Percentiles rank a stretch among this genome's conserved stretches.
Evolutionary conservation across 1,284 basidiomycete genomes (phyloP).

Genomic region (Gyrodon tennesseensis): DNA sequence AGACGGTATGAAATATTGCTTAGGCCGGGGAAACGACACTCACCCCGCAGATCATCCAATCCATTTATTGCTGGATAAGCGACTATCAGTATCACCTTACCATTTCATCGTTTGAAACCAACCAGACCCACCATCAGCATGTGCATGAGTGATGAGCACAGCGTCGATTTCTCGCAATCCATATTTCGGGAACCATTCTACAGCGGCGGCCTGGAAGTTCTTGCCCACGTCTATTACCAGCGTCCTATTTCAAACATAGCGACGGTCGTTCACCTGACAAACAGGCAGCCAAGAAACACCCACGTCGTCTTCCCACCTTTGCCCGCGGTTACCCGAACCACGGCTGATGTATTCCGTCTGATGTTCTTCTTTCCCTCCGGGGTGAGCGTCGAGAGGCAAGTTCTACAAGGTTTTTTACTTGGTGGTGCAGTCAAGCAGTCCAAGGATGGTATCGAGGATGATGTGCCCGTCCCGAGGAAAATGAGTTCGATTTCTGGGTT

Average conservation of each 20-base stretch:
- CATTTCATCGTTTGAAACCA: conserved; percentile 3
- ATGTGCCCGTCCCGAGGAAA: conserved; percentile 76
- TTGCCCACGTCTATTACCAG: conserved; percentile 81
- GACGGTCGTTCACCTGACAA: conserved; percentile 12
- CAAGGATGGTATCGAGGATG: conserved; percentile 64
- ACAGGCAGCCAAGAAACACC: conserved; percentile 38
- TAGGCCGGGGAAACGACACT: conserved; percentile 20
- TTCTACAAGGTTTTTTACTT: conserved; percentile 54
- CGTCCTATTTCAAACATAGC: conserved; percentile 49
- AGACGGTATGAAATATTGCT: conserved; percentile 5
- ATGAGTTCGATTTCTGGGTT: conserved; percentile 56
- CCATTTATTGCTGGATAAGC: conserved; percentile 69
- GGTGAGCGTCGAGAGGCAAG: conserved; percentile 66
- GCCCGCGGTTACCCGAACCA: conserved; percentile 54
- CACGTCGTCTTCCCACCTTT: conserved; percentile 56
- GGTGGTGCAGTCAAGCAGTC: conserved; percentile 64
- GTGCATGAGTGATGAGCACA: conserved; percentile 75
- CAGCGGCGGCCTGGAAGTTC: conserved; percentile 71
- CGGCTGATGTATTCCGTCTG: conserved; percentile 72
- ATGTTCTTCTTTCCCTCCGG: conserved; percentile 72
- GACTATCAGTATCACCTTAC: conserved; percentile 16
- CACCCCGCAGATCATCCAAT: conserved; percentile 76
- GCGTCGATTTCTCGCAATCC: conserved; percentile 73
- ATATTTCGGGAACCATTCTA: conserved; percentile 80
- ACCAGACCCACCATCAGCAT: conserved; percentile 64